Evolutionary conservation across 1,139 yeast species (phyloP).

Genomic region (Kluyveromyces marxianus): DNA sequence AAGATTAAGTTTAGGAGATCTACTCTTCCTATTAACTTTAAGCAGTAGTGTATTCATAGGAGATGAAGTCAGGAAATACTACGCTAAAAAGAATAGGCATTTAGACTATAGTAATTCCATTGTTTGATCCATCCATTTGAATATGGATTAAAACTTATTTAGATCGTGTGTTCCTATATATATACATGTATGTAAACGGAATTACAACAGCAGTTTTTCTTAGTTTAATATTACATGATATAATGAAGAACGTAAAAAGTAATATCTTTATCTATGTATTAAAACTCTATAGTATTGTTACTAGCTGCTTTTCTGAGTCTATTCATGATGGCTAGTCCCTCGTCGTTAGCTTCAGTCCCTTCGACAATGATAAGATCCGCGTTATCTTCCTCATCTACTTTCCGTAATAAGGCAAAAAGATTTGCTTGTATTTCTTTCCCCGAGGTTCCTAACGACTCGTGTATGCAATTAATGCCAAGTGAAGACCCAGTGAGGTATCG

Average conservation of each 20-base stretch:
- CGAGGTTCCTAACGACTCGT: conserved; percentile 46
- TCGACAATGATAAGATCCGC: conserved; percentile 64
- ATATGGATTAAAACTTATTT: not conserved
- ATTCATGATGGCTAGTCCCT: conserved; percentile 94
- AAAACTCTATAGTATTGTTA: conserved; percentile 32
- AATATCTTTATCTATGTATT: not conserved
- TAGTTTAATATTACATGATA: too few species aligned
- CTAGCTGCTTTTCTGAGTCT: conserved; percentile 80
- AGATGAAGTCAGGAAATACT: conserved; percentile 72
- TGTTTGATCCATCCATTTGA: conserved; percentile 12
- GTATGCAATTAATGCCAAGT: conserved; percentile 27
- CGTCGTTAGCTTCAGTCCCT: conserved; percentile 60
- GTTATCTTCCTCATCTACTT: conserved; percentile 52
- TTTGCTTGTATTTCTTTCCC: conserved; percentile 66
- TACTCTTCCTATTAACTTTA: conserved; percentile 50
- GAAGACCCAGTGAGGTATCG: conserved; percentile 9
- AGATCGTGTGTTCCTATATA: not conserved
- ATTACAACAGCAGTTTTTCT: too few species aligned
- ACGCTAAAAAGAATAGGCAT: conserved; percentile 10
- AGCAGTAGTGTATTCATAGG: conserved; percentile 78
- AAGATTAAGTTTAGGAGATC: conserved; percentile 63
- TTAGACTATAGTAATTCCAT: conserved; percentile 20
- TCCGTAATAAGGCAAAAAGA: conserved; percentile 63
- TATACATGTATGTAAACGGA: too few species aligned
- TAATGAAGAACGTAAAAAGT: too few species aligned